Evolutionary conservation across 2,329 filamentous ascomycete genomes (phyloP).

Genomic region (Chrysoporthe deuterocubensis): DNA sequence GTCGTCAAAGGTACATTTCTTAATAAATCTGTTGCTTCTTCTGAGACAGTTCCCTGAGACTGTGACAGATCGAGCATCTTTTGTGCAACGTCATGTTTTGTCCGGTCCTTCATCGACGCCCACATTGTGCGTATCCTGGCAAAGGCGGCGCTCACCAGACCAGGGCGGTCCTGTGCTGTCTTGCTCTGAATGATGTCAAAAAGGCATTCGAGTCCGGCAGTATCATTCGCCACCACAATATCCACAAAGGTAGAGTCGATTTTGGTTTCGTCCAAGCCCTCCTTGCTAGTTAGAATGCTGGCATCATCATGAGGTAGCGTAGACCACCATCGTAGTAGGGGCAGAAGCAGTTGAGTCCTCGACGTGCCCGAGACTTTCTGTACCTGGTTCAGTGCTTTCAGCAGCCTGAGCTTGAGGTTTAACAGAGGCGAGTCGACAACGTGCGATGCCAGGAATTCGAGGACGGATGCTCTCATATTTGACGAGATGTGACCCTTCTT

Average conservation of each 20-base stretch:
- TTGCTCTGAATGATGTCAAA: slow-evolving; percentile 51
- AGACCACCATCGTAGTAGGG: slow-evolving; percentile 73
- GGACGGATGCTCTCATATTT: slow-evolving; percentile 64
- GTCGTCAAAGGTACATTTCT: slow-evolving; percentile 75
- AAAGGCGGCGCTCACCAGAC: slow-evolving; percentile 69
- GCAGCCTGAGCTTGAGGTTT: slow-evolving; percentile 69
- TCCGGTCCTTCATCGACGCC: slow-evolving; percentile 69
- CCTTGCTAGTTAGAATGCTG: slow-evolving; percentile 50
- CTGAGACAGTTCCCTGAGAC: slow-evolving; percentile 43
- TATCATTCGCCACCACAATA: slow-evolving; percentile 58
- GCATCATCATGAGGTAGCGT: slow-evolving; percentile 56
- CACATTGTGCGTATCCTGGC: slow-evolving; percentile 72
- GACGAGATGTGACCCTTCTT: slow-evolving; percentile 62
- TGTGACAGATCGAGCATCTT: slow-evolving; percentile 67
- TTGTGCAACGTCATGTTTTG: slow-evolving; percentile 62
- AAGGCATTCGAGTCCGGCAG: slow-evolving; percentile 55
- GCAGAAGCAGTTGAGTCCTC: slow-evolving; percentile 77
- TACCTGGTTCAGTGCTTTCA: slow-evolving; percentile 73
- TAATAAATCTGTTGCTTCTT: slow-evolving; percentile 72
- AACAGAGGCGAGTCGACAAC: slow-evolving; percentile 69
- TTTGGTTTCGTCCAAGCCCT: slow-evolving; percentile 35
- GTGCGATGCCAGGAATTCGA: slow-evolving; percentile 77
- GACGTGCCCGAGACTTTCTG: slow-evolving; percentile 72
- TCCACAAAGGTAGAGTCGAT: slow-evolving; percentile 51
- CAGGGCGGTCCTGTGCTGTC: slow-evolving; percentile 47